A percentile compares a stretch with the other conserved stretches of the same genome.
Conservation (phyloP, 2,329 filamentous ascomycete genomes). For the Gaeumannomyces tritici region DNA sequence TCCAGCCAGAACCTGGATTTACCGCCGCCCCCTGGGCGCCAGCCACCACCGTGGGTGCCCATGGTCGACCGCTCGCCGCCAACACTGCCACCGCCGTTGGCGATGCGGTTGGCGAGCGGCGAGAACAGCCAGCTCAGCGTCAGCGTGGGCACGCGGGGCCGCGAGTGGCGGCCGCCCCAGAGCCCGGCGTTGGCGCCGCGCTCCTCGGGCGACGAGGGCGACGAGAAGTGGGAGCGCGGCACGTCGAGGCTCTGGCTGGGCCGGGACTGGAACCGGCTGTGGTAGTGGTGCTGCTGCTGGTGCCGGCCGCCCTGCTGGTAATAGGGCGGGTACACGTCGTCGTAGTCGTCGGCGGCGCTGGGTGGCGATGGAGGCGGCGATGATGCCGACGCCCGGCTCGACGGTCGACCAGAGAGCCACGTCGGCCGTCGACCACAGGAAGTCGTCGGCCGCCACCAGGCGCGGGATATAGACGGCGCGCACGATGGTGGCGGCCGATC, state of each 20-base stretch:
- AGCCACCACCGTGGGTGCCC: too few species aligned
- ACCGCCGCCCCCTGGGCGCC: too few species aligned
- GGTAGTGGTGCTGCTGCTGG: background rate
- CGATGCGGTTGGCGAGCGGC: background rate
- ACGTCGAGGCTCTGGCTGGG: background rate
- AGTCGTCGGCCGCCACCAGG: constrained; percentile 26
- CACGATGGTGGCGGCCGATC: constrained; percentile 32
- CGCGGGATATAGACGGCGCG: constrained; percentile 29
- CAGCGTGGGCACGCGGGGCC: background rate
- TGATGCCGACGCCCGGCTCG: constrained; percentile 31
- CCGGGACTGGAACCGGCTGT: too few species aligned
- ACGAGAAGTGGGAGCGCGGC: background rate
- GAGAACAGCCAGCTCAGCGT: background rate
- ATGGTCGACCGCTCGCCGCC: background rate
- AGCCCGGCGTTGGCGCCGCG: background rate
- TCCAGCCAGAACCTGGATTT: background rate
- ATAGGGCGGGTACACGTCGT: too few species aligned
- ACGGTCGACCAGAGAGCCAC: constrained; percentile 35
- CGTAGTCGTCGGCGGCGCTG: too few species aligned
- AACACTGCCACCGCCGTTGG: too few species aligned
- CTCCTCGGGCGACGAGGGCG: background rate
- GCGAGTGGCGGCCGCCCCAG: background rate
- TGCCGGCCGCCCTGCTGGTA: too few species aligned
- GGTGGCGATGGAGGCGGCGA: constrained; percentile 27
- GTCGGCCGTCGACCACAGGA: constrained; percentile 31